phyloP scores from a whole-genome alignment of 177 flowering plant genomes.

The Telopea speciosissima region DNA sequence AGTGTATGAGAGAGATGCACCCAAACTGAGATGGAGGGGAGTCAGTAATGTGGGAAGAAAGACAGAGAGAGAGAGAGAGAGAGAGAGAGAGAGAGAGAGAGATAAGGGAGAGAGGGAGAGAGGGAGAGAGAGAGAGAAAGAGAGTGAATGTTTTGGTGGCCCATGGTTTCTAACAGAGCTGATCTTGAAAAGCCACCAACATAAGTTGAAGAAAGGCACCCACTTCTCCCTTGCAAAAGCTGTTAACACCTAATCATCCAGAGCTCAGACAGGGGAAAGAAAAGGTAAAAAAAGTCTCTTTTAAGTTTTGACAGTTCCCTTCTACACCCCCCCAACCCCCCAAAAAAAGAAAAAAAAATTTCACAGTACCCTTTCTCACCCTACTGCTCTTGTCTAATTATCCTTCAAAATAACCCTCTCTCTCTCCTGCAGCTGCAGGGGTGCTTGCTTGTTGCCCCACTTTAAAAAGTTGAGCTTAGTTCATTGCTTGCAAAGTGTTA shows the following conservation, averaged over 20 bases:
- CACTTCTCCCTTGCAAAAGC: neutral
- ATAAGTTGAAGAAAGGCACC: neutral
- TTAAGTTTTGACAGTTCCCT: neutral
- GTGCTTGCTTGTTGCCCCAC: neutral
- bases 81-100: neutral
- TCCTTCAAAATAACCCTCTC: neutral
- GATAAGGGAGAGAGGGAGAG: neutral
- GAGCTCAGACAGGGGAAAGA: neutral
- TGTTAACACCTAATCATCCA: neutral
- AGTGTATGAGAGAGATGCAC: neutral
- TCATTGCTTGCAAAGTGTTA: neutral
- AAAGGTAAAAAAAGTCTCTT: neutral
- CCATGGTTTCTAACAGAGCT: neutral
- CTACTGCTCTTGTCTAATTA: neutral
- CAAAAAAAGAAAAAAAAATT: no score
- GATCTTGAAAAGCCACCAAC: neutral
- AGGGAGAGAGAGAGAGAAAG: neutral
- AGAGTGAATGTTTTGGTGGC: neutral
- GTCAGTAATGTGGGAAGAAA: no score
- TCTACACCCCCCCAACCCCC: no score
- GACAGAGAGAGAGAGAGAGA: neutral
- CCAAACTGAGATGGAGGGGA: no score
- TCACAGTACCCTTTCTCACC: no score
- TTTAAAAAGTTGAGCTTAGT: neutral
- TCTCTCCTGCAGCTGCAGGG: neutral